Evolutionary conservation across 148 eudicot genomes (phyloP), one percentile per base, ranked within the genome.

Genomic region (Rhododendron molle): DNA sequence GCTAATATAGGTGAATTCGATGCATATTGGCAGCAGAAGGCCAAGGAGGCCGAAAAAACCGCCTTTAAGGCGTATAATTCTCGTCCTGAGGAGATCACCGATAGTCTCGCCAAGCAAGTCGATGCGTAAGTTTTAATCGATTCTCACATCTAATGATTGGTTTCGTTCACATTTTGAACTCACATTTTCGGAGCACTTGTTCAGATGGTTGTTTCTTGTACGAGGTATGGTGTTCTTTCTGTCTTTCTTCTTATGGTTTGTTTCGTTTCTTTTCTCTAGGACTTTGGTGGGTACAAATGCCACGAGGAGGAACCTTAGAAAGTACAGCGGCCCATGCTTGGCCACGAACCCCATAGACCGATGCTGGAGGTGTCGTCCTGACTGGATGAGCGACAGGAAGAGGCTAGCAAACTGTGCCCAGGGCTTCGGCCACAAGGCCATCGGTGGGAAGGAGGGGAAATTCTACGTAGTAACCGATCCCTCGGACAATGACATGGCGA

Each of bases 301-400:
- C 21, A 67, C 76, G 23, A 83, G 76, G 40, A 67, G 84, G 76
- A 65, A 38, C 76, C 43, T 83, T 2, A 3, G 7, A 18, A 65
- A 54, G 16, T 20, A 12, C 44, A 26, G 14, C 5, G 76, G 76
- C 0, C 36, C 38, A n/a, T 83, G 76, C 56, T 7, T 32, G 84
- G 76, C 84, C 5, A 83, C 76, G 0, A 83, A 62, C 56, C 83
- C 83, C 49, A 81, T 81, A 58, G 83, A 81, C 50, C 46, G 50
- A 60, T 81, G 83, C 73, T 81, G 84, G 84, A 62, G 84, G 76
- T 83, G 84, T 9, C 84, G 54, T 4, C n/a, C 76, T 7, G 56
- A 83, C 56, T 83, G 84, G 84, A 40, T 38, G 34, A 7, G 9
- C 30, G 15, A 62, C 84, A 23, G 84, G 54, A 83, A 83, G 84